These are phyloP conservation scores for Ophiostoma piceae DNA, from an alignment of 2,329 filamentous ascomycete species.

Conservation along the genomic window DNA sequence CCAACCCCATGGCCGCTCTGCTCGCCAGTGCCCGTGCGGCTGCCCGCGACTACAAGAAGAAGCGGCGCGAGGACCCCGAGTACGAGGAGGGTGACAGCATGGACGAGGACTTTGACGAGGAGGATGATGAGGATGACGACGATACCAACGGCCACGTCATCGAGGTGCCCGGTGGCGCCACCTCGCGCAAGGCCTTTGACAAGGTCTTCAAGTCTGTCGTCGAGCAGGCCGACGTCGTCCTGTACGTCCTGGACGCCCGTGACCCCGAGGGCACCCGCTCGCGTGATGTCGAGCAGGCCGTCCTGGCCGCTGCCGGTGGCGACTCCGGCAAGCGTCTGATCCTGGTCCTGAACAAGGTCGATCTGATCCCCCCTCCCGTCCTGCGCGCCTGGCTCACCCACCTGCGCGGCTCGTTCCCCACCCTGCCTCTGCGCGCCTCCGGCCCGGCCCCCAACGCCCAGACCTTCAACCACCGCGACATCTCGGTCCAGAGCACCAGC, in stretches of 20 bases:
- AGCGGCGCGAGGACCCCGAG: slow-evolving; percentile 56
- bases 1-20: slow-evolving; percentile 89
- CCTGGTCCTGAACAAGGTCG: slow-evolving; percentile 91
- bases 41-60: slow-evolving; percentile 67
- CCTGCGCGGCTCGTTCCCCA: slow-evolving; percentile 84
- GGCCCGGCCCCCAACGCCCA: slow-evolving; percentile 77
- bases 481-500: slow-evolving; percentile 81
- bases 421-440: slow-evolving; percentile 80
- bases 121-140: slow-evolving; percentile 49
- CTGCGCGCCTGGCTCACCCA: slow-evolving; percentile 80
- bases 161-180: slow-evolving; percentile 48
- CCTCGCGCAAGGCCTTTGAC: slow-evolving; percentile 82
- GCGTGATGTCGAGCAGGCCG: slow-evolving; percentile 80
- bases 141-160: slow-evolving; percentile 46
- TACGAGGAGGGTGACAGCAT: slow-evolving; percentile 47
- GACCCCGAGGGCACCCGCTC: slow-evolving; percentile 89
- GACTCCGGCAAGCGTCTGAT: slow-evolving; percentile 69
- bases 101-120: slow-evolving; percentile 37
- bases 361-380: slow-evolving; percentile 75
- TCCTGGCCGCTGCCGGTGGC: slow-evolving; percentile 72
- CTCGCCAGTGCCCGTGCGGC: slow-evolving; percentile 76
- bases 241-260: slow-evolving; percentile 89
- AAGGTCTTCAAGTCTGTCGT: slow-evolving; percentile 94
- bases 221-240: slow-evolving; percentile 79
- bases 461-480: slow-evolving; percentile 85